Evolutionary conservation across 2,329 filamentous ascomycete genomes (phyloP).

Genomic region (Neonectria punicea): DNA sequence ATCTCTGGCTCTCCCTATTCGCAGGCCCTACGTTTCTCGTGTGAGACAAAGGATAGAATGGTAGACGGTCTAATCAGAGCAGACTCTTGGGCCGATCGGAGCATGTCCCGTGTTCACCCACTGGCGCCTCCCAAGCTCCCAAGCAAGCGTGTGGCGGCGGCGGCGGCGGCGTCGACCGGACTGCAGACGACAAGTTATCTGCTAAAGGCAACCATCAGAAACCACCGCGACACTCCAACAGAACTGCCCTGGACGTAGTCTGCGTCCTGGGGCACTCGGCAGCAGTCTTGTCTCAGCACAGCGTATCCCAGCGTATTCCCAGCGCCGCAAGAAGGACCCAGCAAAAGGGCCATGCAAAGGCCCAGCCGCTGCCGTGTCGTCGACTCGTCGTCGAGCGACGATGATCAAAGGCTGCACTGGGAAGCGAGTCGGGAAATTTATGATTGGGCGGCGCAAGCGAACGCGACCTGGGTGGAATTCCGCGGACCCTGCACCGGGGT

Average conservation of each 20-base stretch:
- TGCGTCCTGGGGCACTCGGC: background rate
- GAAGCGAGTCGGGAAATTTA: slow-evolving; percentile 45
- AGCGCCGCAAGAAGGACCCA: background rate
- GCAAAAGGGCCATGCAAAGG: background rate
- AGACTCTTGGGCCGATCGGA: background rate
- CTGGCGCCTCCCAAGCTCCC: slow-evolving; percentile 2
- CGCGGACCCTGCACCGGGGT: slow-evolving; percentile 29
- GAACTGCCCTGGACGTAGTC: background rate
- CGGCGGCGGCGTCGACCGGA: background rate
- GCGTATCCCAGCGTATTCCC: background rate
- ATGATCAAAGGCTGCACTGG: slow-evolving; percentile 37
- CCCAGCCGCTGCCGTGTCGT: slow-evolving; percentile 12
- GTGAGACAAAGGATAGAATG: background rate
- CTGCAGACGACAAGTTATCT: background rate
- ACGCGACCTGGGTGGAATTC: slow-evolving; percentile 37
- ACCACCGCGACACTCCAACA: background rate
- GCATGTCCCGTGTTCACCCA: background rate
- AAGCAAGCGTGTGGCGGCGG: background rate
- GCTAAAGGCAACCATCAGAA: background rate
- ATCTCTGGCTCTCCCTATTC: background rate
- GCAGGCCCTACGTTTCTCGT: background rate
- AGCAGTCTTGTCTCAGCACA: background rate
- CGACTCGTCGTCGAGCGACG: slow-evolving; percentile 9
- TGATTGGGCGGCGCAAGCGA: slow-evolving; percentile 46
- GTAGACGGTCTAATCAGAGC: background rate